Conservation (phyloP, 139 green algal genomes). For the Deuterostichococcus epilithicus region DNA sequence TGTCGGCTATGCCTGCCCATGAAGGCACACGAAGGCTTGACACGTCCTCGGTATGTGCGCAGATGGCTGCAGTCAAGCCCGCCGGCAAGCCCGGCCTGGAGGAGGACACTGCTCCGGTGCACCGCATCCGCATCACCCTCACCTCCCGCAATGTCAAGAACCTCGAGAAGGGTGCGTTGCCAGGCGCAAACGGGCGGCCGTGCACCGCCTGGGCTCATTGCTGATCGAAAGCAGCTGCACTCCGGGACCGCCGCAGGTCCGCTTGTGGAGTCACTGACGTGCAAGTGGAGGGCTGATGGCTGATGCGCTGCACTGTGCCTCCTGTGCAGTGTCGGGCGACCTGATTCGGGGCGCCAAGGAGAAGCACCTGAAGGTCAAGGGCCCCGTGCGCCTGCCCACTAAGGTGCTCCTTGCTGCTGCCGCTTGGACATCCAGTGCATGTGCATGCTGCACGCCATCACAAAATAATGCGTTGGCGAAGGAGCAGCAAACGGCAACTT, state of each 20-base stretch:
- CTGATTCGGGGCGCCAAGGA: conserved; percentile 97
- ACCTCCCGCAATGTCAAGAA: conserved; percentile 93
- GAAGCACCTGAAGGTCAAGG: conserved; percentile 97
- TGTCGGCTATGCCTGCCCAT: too few species aligned
- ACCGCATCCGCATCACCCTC: conserved; percentile 99
- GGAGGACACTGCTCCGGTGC: conserved; percentile 60
- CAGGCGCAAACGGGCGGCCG: too few species aligned
- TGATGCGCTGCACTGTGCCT: not conserved
- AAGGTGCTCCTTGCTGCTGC: too few species aligned
- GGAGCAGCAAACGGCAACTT: too few species aligned
- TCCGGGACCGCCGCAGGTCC: not conserved
- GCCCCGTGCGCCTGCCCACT: conserved; percentile 97
- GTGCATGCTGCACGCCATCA: too few species aligned
- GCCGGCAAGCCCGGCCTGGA: conserved; percentile 66
- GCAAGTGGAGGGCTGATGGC: not conserved
- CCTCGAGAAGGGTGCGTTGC: conserved; percentile 89
- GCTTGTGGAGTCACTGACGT: not conserved
- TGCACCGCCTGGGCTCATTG: not conserved
- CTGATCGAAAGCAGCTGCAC: not conserved
- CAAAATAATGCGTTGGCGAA: too few species aligned
- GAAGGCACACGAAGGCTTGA: too few species aligned
- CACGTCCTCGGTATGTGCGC: not conserved
- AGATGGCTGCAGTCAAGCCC: conserved; percentile 36
- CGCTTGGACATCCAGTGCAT: too few species aligned
- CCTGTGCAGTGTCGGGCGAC: conserved; percentile 91